Conservation (phyloP, 805 yeast species). For the Saccharomycopsis fermentans region DNA sequence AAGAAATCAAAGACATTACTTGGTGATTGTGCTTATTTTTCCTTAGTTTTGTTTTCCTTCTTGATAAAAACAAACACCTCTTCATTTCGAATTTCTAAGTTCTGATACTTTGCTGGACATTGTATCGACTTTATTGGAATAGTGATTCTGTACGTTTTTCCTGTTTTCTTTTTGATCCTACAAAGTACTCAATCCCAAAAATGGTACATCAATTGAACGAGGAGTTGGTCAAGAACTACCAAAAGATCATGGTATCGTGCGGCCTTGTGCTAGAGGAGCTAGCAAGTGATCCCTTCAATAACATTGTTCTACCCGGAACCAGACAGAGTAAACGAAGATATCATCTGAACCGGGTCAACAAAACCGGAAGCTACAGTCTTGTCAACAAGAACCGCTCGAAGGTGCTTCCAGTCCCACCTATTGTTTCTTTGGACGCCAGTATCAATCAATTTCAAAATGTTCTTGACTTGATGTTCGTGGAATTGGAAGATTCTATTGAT, state of each 20-base stretch:
- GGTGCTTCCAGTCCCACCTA: background rate
- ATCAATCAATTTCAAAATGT: conserved; percentile 12
- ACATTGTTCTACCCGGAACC: conserved; percentile 8
- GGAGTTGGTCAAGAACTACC: conserved; percentile 10
- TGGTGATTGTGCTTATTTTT: too few relatives aligned
- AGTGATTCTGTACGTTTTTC: too few relatives aligned
- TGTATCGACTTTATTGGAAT: background rate
- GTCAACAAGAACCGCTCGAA: background rate
- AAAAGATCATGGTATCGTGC: conserved; percentile 5
- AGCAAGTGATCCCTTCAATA: conserved; percentile 16
- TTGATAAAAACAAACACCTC: too few relatives aligned
- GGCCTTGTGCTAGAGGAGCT: conserved; percentile 15
- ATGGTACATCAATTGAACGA: conserved; percentile 8
- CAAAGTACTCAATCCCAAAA: too few relatives aligned
- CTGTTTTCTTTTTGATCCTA: too few relatives aligned
- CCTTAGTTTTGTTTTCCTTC: too few relatives aligned
- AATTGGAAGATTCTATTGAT: conserved; percentile 14
- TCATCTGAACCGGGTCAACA: background rate
- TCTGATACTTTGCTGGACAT: background rate
- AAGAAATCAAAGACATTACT: too few relatives aligned
- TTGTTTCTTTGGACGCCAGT: conserved; percentile 9
- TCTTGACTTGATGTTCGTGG: conserved; percentile 16
- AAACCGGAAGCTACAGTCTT: background rate
- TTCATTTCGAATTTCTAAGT: too few relatives aligned
- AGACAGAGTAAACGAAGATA: background rate